phyloP scores from a whole-genome alignment of 2,329 filamentous ascomycete species.

The Claviceps spartinae region DNA sequence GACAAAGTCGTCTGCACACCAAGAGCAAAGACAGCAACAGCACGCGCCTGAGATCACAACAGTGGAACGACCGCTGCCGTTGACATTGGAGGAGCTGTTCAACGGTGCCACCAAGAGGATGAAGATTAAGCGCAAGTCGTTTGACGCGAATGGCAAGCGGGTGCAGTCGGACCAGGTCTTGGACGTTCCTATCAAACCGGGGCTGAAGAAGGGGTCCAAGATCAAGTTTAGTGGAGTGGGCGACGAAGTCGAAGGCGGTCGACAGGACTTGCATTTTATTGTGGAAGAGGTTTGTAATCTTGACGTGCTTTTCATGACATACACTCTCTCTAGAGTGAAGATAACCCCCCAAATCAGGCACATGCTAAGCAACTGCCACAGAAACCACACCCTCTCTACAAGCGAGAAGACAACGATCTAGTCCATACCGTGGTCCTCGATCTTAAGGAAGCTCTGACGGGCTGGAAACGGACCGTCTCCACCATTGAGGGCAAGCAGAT shows the following conservation, averaged over 20 bases:
- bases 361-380: slow-evolving; percentile 22
- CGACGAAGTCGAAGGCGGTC: slow-evolving; percentile 90
- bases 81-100: slow-evolving; percentile 81
- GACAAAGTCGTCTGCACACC: slow-evolving; percentile 28
- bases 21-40: slow-evolving; percentile 18
- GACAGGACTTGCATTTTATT: slow-evolving; percentile 91
- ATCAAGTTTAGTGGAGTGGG: slow-evolving; percentile 98
- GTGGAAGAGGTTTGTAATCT: slow-evolving; percentile 65
- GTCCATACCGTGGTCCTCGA: slow-evolving; percentile 65
- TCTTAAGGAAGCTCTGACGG: slow-evolving; percentile 87
- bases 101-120: slow-evolving; percentile 87
- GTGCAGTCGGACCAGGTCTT: slow-evolving; percentile 79
- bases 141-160: slow-evolving; percentile 73
- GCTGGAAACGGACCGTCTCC: slow-evolving; percentile 80
- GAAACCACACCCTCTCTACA: slow-evolving; percentile 79
- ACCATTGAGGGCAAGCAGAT: slow-evolving; percentile 90
- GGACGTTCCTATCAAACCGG: slow-evolving; percentile 90
- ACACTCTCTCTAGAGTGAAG: too few species aligned
- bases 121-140: slow-evolving; percentile 95
- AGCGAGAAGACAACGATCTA: slow-evolving; percentile 79
- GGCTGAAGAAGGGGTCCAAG: slow-evolving; percentile 92
- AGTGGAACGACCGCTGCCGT: slow-evolving; percentile 67
- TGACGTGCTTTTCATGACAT: background rate
- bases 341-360: background rate
- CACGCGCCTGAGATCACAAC: slow-evolving; percentile 75